These are phyloP conservation scores for Podila epigama DNA, from an alignment of 192 early-diverging fungal genomes.

Conservation along the genomic window DNA sequence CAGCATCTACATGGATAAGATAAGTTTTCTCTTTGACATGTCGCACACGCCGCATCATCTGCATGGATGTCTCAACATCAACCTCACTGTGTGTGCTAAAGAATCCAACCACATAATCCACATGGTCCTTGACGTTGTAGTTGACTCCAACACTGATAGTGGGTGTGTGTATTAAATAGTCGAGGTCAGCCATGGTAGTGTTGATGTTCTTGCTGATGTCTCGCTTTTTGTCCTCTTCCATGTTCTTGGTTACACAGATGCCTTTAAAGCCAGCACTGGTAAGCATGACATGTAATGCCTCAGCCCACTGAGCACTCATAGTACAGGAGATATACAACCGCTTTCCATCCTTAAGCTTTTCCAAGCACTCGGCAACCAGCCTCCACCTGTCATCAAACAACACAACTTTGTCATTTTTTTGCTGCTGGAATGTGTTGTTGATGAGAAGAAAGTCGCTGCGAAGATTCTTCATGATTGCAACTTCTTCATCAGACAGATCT, in stretches of 20 bases:
- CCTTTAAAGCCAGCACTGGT: neutral
- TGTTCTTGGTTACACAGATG: conserved; percentile 10
- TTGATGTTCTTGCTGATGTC: conserved; percentile 11
- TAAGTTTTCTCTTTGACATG: conserved; percentile 8
- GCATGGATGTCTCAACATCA: conserved; percentile 6
- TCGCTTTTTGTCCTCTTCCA: neutral
- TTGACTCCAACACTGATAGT: conserved; percentile 14
- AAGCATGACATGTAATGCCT: conserved; percentile 8
- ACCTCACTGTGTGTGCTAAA: conserved; percentile 10
- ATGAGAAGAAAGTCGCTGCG: conserved; percentile 11
- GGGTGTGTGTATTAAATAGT: conserved; percentile 20
- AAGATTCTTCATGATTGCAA: conserved; percentile 4
- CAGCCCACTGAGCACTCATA: conserved; percentile 2
- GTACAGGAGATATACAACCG: conserved; percentile 16
- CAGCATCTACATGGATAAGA: neutral
- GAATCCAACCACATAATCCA: conserved; percentile 11
- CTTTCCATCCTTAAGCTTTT: neutral
- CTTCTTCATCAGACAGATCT: conserved; percentile 7
- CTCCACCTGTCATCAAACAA: conserved; percentile 1
- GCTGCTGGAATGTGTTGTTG: conserved; percentile 16
- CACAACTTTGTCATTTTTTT: conserved; percentile 12
- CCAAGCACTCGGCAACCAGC: neutral
- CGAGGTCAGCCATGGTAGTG: conserved; percentile 5
- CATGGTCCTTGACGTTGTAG: conserved; percentile 3
- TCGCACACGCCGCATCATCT: conserved; percentile 19